Percentiles rank a stretch among this genome's conserved stretches.
phyloP scores from a whole-genome alignment of 2,329 filamentous ascomycete genomes.

The Xylaria sp. region DNA sequence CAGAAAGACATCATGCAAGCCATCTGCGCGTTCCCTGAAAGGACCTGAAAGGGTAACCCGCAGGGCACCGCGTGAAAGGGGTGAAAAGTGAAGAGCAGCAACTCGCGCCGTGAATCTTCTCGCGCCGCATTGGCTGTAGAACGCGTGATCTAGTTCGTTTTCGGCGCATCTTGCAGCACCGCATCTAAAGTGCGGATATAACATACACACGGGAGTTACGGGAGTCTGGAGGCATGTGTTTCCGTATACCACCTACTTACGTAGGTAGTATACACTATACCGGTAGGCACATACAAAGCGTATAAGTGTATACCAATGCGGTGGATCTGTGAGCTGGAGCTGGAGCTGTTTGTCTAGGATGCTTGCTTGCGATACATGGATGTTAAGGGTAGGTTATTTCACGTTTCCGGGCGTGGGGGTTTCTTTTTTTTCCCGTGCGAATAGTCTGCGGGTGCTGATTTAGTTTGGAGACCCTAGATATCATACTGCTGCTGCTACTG shows the following conservation, averaged over 20 bases:
- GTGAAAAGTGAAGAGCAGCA: conserved; percentile 41
- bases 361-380: not conserved
- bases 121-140: conserved; percentile 18
- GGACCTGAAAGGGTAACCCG: conserved; percentile 46
- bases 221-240: not conserved
- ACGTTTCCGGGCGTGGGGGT: conserved; percentile 45
- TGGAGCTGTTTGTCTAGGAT: not conserved
- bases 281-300: not conserved
- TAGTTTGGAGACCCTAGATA: not conserved
- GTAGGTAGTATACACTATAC: not conserved
- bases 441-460: conserved; percentile 15
- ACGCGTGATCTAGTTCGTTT: conserved; percentile 45
- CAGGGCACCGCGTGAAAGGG: conserved; percentile 29
- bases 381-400: conserved; percentile 24
- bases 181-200: conserved; percentile 32
- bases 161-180: conserved; percentile 45
- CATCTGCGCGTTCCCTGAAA: conserved; percentile 40
- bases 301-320: not conserved
- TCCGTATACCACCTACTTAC: too few relatives aligned
- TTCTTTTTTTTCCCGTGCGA: conserved; percentile 11
- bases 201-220: not conserved
- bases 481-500: conserved; percentile 4
- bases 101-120: conserved; percentile 25
- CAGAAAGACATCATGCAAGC: conserved; percentile 40
- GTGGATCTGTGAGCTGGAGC: not conserved